phyloP scores from a whole-genome alignment of 2,329 filamentous ascomycete genomes.

The Polychaeton citri region DNA sequence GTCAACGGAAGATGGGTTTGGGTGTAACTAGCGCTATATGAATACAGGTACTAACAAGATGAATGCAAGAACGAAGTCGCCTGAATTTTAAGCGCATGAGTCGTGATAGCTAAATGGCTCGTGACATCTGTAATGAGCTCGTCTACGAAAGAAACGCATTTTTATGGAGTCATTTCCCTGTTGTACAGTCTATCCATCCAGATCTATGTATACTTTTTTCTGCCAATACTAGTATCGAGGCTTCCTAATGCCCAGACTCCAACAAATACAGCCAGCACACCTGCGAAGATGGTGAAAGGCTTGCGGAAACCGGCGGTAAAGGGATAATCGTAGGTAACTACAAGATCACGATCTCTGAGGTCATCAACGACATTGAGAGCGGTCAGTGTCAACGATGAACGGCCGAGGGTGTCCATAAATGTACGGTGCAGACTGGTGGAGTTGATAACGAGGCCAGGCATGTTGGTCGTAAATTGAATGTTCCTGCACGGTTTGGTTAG shows the following conservation, averaged over 20 bases:
- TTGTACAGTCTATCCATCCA: neutral
- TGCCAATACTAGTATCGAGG: conserved; percentile 66
- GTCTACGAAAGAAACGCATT: no score
- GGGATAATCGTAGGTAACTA: conserved; percentile 82
- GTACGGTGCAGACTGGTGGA: conserved; percentile 60
- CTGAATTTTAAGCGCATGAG: no score
- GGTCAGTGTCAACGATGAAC: conserved; percentile 67
- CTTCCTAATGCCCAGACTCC: conserved; percentile 62
- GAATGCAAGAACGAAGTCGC: no score
- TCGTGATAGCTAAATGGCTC: no score
- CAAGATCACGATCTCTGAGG: conserved; percentile 65
- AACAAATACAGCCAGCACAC: conserved; percentile 60
- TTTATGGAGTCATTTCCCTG: no score
- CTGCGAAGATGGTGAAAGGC: conserved; percentile 67
- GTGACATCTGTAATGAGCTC: no score
- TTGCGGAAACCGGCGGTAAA: conserved; percentile 65
- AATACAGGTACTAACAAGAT: no score
- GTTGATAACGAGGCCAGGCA: conserved; percentile 52
- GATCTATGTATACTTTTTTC: conserved; percentile 12
- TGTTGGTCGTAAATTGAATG: conserved; percentile 59
- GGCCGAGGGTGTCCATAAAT: conserved; percentile 85
- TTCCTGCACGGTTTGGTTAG: conserved; percentile 42
- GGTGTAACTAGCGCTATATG: no score
- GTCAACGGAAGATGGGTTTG: no score
- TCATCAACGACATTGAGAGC: conserved; percentile 85